Base-by-base conservation (phyloP, 768 basidiomycete species). In the Gloeopeniophorella convolvens region DNA sequence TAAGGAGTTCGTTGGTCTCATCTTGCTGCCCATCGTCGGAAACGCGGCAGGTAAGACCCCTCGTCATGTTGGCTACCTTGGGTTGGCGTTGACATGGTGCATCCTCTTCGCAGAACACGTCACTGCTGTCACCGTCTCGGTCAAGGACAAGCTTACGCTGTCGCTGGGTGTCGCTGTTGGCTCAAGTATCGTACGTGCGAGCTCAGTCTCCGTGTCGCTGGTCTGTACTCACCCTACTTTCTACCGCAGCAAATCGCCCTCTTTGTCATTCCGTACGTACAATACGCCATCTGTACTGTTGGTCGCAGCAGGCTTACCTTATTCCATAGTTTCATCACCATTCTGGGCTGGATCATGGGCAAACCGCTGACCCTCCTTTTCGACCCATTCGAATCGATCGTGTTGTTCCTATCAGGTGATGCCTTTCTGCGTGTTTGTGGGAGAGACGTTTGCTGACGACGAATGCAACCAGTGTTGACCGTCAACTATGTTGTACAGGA, bases 151-250 rank as follows among this genome's bases (percentile, higher is more conserved):
- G 65, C 70, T 96, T 18, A 88, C 88, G 37, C 75, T 96, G 5
- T 89, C 87, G 61, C 72, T 96, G 48, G 83, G 86, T 21, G 89
- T 95, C 18, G 89, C 93, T n/a, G 87, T 91, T 15, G 88, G 91
- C 39, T 85, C 85, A 2, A 84, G 83, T 56, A 83, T 89, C 30
- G 85, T 88, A 61, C 63, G 83, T 73, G 15, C 6, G 34, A 16
- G 36, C 5, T 39, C 39, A 12, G 39, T 27, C 31, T 45, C 15
- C 31, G n/a, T 31, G 24, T n/a, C 26, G 15, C 15, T 56, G 30
- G 27, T 30, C 16, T 8, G 10, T 34, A 35, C 30, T 50, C 18
- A 34, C n/a, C 2, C 12, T 15, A 33, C 32, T 42, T 50, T 16
- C 24, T 23, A 20, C 16, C 48, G 42, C 35, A 90, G 82, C 87